Evolutionary conservation across 352 stramenopile genomes (phyloP).

Genomic region (Phytophthora citricola): DNA sequence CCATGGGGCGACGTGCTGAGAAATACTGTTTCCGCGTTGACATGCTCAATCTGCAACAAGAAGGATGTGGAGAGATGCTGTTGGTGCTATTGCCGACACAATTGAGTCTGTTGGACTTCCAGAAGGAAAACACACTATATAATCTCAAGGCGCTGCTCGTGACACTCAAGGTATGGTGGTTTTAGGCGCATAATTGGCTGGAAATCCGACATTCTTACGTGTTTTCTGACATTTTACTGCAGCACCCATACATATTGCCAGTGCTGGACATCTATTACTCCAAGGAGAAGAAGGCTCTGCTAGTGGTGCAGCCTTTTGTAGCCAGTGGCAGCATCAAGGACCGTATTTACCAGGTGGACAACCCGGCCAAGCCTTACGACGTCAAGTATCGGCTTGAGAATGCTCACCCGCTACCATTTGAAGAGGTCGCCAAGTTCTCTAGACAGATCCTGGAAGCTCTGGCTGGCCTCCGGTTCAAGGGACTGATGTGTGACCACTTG

Average conservation of each 20-base stretch:
- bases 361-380: slow-evolving; percentile 47
- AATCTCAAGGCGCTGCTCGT: slow-evolving; percentile 81
- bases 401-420: slow-evolving; percentile 42
- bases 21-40: slow-evolving; percentile 82
- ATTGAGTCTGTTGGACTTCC: slow-evolving; percentile 66
- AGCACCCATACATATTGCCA: slow-evolving; percentile 78
- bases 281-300: slow-evolving; percentile 66
- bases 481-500: slow-evolving; percentile 75
- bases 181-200: neutral
- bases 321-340: slow-evolving; percentile 66
- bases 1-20: slow-evolving; percentile 59
- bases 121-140: slow-evolving; percentile 66
- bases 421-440: slow-evolving; percentile 67
- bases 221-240: slow-evolving; percentile 6
- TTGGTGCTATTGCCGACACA: slow-evolving; percentile 63
- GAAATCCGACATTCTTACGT: neutral
- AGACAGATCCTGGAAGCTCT: slow-evolving; percentile 71
- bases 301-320: slow-evolving; percentile 75
- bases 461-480: slow-evolving; percentile 56
- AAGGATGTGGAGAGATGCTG: slow-evolving; percentile 62
- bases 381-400: slow-evolving; percentile 62
- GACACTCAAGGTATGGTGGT: slow-evolving; percentile 58
- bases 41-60: slow-evolving; percentile 68
- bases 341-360: slow-evolving; percentile 57
- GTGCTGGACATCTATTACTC: slow-evolving; percentile 73